Base-by-base conservation (phyloP, 2,329 filamentous ascomycete genomes). In the Beauveria caledonica region DNA sequence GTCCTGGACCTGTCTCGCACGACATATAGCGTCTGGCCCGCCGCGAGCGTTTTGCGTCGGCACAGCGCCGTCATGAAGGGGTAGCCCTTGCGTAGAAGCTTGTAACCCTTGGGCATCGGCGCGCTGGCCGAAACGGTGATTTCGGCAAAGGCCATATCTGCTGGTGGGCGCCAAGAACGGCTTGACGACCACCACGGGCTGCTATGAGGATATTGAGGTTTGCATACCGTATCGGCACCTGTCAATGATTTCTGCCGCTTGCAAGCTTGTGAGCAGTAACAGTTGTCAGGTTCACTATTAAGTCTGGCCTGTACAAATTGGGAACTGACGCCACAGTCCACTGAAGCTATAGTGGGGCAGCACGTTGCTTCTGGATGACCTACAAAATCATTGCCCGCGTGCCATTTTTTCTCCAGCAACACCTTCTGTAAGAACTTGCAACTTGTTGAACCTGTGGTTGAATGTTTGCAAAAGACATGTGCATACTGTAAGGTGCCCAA, bases 41-140 rank as follows among this genome's bases (percentile, higher is more conserved):
- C 68, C 0, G 66, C 71, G 17, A 69, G 71, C 1, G 77, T 74
- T 40, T 68, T 66, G 19, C 67, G 70, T 17, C 76, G 74, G 65
- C 76, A 78, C 60, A 75, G 66, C 5, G 65, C 66, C 4, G 77
- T 78, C 60, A 76, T 69, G 68, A 76, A 79, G 5, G 70, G 65
- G 64, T 77, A 72, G 62, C 77, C 76, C 50, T 74, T 76, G 19
- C 66, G 71, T 1, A 80, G 71, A 56, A 77, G 77, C 10, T 64
- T 64, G 64, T 79, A 80, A 9, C 73, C 71, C 3, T 57, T 58
- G 3, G 76, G 75, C 64, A 78, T 68, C 2, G 70, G 71, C 8
- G 67, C 62, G 42, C 62, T 45, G n/a, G 63, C 55, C 3, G 57
- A 58, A 33, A 73, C 69, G 13, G 60, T 60, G 19, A 62, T 62